phyloP scores from a whole-genome alignment of 441 rosid genomes.

The Macaranga tanarius region DNA sequence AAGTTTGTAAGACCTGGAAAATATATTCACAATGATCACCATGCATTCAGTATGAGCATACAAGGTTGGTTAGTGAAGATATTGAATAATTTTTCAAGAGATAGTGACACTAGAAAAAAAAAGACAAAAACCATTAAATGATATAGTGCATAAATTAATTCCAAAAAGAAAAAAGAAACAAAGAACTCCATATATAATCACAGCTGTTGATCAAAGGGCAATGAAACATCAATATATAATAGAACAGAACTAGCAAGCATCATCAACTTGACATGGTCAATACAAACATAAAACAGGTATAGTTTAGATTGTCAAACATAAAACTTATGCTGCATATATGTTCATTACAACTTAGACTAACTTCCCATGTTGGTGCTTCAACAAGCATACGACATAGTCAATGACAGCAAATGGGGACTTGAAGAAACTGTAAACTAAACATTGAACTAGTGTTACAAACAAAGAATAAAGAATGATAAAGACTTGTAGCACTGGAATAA shows the following conservation, averaged over 20 bases:
- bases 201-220: neutral
- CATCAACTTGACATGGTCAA: neutral
- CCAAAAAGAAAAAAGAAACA: neutral
- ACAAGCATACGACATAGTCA: neutral
- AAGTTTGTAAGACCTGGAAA: slow-evolving; percentile 66
- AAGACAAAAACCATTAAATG: slow-evolving; percentile 5
- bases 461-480: neutral
- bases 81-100: neutral
- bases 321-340: neutral
- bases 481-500: neutral
- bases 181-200: neutral
- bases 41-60: slow-evolving; percentile 9
- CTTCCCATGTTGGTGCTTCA: neutral
- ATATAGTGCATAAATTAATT: neutral
- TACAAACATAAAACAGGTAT: neutral
- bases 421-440: neutral
- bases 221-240: neutral
- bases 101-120: neutral
- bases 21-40: slow-evolving; percentile 5
- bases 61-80: neutral
- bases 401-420: neutral
- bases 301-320: neutral
- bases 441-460: neutral
- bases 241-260: neutral
- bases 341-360: neutral